A percentile compares a stretch with the other conserved stretches of the same genome.
These are phyloP conservation scores for Penicillium sp. DNA, from an alignment of 2,329 filamentous ascomycete species.

Conservation along the genomic window DNA sequence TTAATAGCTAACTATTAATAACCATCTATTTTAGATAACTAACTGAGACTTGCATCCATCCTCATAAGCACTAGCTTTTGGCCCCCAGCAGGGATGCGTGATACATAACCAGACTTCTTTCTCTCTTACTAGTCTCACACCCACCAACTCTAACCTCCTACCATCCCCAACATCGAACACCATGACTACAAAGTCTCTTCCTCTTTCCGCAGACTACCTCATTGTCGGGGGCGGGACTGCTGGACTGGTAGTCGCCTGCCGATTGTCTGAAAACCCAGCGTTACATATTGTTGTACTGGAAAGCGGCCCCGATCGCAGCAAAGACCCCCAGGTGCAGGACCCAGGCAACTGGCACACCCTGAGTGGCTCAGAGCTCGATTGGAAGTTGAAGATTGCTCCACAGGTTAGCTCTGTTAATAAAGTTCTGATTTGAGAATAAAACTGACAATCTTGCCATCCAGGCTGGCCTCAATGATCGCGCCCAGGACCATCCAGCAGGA, in stretches of 20 bases:
- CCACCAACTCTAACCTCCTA: not conserved
- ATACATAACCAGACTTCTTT: not conserved
- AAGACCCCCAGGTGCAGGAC: conserved; percentile 7
- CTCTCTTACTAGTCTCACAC: not conserved
- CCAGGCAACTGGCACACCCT: conserved; percentile 6
- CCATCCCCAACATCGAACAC: not conserved
- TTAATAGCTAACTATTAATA: too few relatives aligned
- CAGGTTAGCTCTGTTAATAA: conserved; percentile 6
- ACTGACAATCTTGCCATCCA: not conserved
- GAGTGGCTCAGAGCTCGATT: conserved; percentile 13
- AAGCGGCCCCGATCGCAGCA: conserved; percentile 12
- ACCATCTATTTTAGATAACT: too few relatives aligned
- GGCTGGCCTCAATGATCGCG: conserved; percentile 16
- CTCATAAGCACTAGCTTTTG: not conserved
- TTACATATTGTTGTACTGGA: conserved; percentile 10
- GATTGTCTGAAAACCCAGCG: conserved; percentile 14
- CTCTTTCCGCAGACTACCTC: conserved; percentile 8
- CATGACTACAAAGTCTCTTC: not conserved
- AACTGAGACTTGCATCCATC: not conserved
- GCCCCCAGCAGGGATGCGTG: not conserved
- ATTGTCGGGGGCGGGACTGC: conserved; percentile 16
- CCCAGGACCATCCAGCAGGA: conserved; percentile 25
- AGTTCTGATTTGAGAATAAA: not conserved
- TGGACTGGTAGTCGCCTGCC: conserved; percentile 14
- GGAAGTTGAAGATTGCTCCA: conserved; percentile 10